phyloP scores from a whole-genome alignment of 768 basidiomycete species.

The Albatrellus ellisii region DNA sequence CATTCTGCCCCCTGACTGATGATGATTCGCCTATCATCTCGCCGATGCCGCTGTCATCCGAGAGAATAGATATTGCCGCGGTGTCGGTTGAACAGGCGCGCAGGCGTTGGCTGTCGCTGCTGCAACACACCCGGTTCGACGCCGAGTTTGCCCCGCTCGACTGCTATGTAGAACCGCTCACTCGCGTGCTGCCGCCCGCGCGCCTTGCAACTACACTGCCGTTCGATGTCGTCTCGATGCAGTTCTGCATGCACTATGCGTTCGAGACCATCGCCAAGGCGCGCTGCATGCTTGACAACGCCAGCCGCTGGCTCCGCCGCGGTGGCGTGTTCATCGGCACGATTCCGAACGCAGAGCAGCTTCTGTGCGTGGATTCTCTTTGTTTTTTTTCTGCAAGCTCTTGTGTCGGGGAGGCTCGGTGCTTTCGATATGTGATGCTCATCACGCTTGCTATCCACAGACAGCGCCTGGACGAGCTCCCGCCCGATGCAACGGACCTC shows the following conservation, averaged over 20 bases:
- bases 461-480: constrained; percentile 56
- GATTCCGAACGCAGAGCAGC: constrained; percentile 75
- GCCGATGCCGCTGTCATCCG: constrained; percentile 4
- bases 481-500: constrained; percentile 50
- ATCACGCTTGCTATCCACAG: constrained; percentile 23
- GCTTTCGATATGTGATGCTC: not conserved
- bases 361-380: constrained; percentile 49
- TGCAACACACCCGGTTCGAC: constrained; percentile 43
- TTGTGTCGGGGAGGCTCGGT: not conserved
- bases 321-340: constrained; percentile 98
- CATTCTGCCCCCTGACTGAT: not conserved
- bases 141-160: constrained; percentile 81
- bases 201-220: constrained; percentile 32
- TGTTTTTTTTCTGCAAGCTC: not conserved
- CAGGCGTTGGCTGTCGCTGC: constrained; percentile 43
- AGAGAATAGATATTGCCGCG: constrained; percentile 64
- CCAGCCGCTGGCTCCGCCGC: constrained; percentile 58
- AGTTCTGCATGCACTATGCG: constrained; percentile 99
- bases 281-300: constrained; percentile 88
- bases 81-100: constrained; percentile 86
- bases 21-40: not conserved
- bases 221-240: constrained; percentile 96
- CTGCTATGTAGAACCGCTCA: constrained; percentile 69
- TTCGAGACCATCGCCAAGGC: constrained; percentile 86
- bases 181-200: constrained; percentile 50